Percentiles rank a stretch among this genome's conserved stretches.
These are phyloP conservation scores for Diplodia intermedia DNA, from an alignment of 2,329 filamentous ascomycete species.

Conservation along the genomic window DNA sequence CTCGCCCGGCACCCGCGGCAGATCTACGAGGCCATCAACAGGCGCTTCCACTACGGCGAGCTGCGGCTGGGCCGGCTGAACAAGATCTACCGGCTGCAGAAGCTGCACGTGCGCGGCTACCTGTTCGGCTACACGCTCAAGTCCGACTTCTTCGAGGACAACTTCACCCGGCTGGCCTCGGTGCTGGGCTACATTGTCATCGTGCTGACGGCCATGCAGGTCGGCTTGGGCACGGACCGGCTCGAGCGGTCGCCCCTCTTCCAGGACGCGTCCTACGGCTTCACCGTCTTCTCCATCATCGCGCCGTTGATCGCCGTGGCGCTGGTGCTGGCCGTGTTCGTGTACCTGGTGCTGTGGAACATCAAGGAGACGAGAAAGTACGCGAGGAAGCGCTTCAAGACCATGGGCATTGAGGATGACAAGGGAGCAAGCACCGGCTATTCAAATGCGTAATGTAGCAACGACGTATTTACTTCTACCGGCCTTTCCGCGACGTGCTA, in stretches of 20 bases:
- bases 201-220: conserved; percentile 17
- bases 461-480: too few species aligned
- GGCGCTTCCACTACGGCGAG: conserved; percentile 28
- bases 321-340: neutral
- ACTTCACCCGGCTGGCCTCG: neutral
- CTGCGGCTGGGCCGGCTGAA: conserved; percentile 12
- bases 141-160: conserved; percentile 16
- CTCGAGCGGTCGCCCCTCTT: neutral
- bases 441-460: too few species aligned
- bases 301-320: neutral
- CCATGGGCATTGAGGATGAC: neutral
- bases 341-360: neutral
- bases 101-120: too few species aligned
- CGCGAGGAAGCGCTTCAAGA: neutral
- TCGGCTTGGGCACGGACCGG: neutral
- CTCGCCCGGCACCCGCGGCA: too few species aligned
- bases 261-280: conserved; percentile 5
- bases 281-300: conserved; percentile 10
- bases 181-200: conserved; percentile 19
- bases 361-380: neutral
- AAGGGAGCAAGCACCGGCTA: too few species aligned
- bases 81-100: conserved; percentile 8
- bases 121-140: too few species aligned
- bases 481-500: too few species aligned
- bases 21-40: too few species aligned